Conservation (phyloP, 169 alveolate species). For the Cyclospora cayetanensis region DNA sequence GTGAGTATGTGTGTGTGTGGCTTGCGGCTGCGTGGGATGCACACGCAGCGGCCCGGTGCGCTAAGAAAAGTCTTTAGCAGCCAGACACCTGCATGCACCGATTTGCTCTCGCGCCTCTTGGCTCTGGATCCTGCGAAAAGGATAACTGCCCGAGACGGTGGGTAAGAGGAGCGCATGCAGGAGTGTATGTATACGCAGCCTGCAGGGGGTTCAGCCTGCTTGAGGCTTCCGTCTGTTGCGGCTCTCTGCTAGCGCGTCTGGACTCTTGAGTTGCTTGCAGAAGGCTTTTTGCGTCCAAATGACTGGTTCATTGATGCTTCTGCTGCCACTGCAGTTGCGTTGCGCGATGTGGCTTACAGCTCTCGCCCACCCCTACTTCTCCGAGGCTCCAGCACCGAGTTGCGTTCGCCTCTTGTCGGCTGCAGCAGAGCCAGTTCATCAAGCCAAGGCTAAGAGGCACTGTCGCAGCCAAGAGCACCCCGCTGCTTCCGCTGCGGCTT, state of each 20-base stretch:
- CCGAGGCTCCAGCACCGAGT: slow-evolving; percentile 71
- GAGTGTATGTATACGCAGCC: too few relatives aligned
- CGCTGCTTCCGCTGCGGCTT: slow-evolving; percentile 39
- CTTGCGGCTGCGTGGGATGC: background rate
- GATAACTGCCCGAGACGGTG: slow-evolving; percentile 30
- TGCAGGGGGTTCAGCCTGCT: too few relatives aligned
- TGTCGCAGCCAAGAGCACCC: slow-evolving; percentile 25
- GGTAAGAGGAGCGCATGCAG: too few relatives aligned
- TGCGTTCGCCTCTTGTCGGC: background rate
- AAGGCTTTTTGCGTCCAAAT: too few relatives aligned
- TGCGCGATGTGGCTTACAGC: background rate
- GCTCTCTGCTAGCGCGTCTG: too few relatives aligned
- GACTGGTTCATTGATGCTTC: too few relatives aligned
- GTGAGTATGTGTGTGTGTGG: background rate
- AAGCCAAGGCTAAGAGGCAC: slow-evolving; percentile 12
- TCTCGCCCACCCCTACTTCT: slow-evolving; percentile 45
- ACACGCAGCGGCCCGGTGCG: background rate
- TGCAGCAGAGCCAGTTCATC: background rate
- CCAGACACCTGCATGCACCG: slow-evolving; percentile 89
- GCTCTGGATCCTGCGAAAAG: slow-evolving; percentile 90
- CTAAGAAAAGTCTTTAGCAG: background rate
- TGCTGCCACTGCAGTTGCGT: slow-evolving; percentile 11
- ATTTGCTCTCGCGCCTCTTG: slow-evolving; percentile 91
- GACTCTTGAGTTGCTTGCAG: too few relatives aligned
- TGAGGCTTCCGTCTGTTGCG: too few relatives aligned